Evolutionary conservation across 306 rosid genomes (phyloP).

Genomic region (Dryas drummondii): DNA sequence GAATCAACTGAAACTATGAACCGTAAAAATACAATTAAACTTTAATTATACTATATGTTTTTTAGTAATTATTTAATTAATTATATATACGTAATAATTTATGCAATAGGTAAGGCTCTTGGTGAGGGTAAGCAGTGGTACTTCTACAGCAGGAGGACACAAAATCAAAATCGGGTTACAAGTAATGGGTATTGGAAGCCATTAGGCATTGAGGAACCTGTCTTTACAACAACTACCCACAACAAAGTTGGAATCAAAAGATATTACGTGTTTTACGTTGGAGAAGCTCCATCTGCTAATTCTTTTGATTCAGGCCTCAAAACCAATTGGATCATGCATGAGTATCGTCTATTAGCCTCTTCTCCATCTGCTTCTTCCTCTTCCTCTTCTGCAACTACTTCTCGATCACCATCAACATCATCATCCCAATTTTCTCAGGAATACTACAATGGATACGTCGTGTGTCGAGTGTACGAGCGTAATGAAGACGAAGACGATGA

Average conservation of each 20-base stretch:
- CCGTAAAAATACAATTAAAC: too few relatives aligned
- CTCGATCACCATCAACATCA: background rate
- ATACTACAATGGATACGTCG: constrained; percentile 51
- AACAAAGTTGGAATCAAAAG: constrained; percentile 73
- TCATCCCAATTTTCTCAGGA: constrained; percentile 65
- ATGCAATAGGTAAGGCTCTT: constrained; percentile 68
- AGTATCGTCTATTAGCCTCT: constrained; percentile 49
- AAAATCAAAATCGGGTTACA: constrained; percentile 52
- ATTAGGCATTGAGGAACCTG: constrained; percentile 70
- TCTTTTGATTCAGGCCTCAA: constrained; percentile 32
- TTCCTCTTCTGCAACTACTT: background rate
- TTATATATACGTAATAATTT: too few relatives aligned
- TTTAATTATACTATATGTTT: too few relatives aligned
- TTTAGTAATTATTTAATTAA: too few relatives aligned
- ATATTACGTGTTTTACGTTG: constrained; percentile 54
- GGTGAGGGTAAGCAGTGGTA: constrained; percentile 88
- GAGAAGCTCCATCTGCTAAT: constrained; percentile 39
- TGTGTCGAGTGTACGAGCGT: constrained; percentile 69
- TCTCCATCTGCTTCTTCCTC: constrained; percentile 28
- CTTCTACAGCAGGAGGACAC: constrained; percentile 79
- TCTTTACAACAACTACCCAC: constrained; percentile 28
- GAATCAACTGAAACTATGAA: too few relatives aligned
- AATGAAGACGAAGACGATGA: constrained; percentile 42
- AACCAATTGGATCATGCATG: constrained; percentile 94
- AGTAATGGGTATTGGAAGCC: constrained; percentile 74